These are phyloP conservation scores for Aspergillus phoenicis DNA, from an alignment of 2,329 filamentous ascomycete species.

Conservation along the genomic window DNA sequence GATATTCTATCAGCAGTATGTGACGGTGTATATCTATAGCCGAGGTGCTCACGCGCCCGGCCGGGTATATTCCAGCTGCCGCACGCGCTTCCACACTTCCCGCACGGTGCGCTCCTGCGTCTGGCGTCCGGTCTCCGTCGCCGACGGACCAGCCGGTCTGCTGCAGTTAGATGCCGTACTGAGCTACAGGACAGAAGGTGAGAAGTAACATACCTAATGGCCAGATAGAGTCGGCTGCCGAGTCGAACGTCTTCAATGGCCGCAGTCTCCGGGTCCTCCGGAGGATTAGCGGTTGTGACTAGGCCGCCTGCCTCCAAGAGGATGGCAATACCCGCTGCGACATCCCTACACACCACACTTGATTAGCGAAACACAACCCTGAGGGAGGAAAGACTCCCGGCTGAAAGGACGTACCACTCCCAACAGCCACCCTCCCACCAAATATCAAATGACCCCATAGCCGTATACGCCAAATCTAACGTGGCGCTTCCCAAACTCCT, in stretches of 20 bases:
- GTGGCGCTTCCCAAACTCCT: conserved; percentile 73
- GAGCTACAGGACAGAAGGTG: background rate
- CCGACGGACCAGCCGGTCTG: conserved; percentile 65
- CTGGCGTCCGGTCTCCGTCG: conserved; percentile 64
- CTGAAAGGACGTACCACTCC: conserved; percentile 63
- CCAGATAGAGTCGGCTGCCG: conserved; percentile 71
- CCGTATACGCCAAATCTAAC: conserved; percentile 72
- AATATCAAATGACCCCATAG: conserved; percentile 75
- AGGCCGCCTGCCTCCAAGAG: conserved; percentile 73
- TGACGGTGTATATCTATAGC: conserved; percentile 4
- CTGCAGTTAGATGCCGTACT: conserved; percentile 1
- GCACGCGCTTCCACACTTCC: conserved; percentile 72
- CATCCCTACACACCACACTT: conserved; percentile 55
- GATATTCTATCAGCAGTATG: conserved; percentile 2
- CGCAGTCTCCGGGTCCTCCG: conserved; percentile 57
- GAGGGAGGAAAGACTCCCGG: background rate
- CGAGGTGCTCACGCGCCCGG: conserved; percentile 55
- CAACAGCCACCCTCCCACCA: conserved; percentile 84
- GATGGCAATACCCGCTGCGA: conserved; percentile 73
- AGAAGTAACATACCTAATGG: conserved; percentile 57
- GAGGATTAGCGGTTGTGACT: conserved; percentile 73
- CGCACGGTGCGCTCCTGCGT: conserved; percentile 70
- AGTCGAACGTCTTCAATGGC: conserved; percentile 63
- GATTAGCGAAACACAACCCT: background rate
- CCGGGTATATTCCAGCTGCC: conserved; percentile 66